Conservation (phyloP, 805 yeast genomes). For the Kurtzmaniella fragi region DNA sequence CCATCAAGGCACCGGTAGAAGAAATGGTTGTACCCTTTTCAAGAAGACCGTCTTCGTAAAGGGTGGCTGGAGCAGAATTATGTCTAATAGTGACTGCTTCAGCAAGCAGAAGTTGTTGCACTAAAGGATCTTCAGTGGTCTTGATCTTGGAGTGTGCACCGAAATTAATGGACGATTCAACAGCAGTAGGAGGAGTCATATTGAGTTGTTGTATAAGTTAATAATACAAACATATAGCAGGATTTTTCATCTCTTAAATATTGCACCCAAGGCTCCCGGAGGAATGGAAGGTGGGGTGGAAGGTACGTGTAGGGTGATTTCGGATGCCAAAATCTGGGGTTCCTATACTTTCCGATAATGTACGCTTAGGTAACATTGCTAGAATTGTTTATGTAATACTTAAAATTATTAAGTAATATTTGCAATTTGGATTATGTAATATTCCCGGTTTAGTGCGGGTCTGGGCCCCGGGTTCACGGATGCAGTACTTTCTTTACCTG, state of each 20-base stretch:
- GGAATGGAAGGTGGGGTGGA: conserved; percentile 9
- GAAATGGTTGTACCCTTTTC: conserved; percentile 91
- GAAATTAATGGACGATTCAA: conserved; percentile 40
- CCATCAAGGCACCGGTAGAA: conserved; percentile 91
- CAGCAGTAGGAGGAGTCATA: conserved; percentile 43
- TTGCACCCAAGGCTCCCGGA: conserved; percentile 11
- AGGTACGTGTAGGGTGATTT: not conserved
- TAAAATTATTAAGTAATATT: too few relatives aligned
- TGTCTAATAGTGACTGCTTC: conserved; percentile 70
- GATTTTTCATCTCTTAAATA: not conserved
- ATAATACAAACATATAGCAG: not conserved
- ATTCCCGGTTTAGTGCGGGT: not conserved
- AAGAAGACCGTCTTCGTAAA: conserved; percentile 89
- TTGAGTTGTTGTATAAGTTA: conserved; percentile 1
- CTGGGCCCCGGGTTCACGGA: too few relatives aligned
- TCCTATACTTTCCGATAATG: conserved; percentile 1
- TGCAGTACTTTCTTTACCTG: too few relatives aligned
- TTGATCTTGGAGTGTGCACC: conserved; percentile 35
- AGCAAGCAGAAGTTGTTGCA: conserved; percentile 41
- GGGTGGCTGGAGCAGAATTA: conserved; percentile 87
- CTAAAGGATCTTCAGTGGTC: conserved; percentile 36
- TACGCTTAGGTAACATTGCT: too few relatives aligned
- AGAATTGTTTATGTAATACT: too few relatives aligned
- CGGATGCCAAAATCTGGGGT: conserved; percentile 3
- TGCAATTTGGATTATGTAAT: not conserved